Conservation (phyloP, 495 filamentous ascomycete species). For the Clavariopsis aquatica region DNA sequence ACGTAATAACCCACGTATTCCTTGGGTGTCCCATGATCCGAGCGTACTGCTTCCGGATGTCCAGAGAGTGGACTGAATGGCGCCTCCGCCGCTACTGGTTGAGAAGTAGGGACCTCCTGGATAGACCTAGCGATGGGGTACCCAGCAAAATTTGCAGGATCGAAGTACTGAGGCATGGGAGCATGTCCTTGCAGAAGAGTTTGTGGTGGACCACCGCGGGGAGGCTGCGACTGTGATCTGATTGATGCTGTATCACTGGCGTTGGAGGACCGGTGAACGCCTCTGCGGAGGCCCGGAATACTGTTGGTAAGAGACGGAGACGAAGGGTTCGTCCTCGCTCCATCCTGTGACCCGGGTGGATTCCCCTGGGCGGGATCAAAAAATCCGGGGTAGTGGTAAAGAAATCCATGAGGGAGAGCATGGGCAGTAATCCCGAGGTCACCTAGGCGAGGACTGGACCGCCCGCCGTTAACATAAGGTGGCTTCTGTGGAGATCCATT, state of each 20-base stretch:
- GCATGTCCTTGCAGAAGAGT: slow-evolving; percentile 45
- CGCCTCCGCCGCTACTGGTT: slow-evolving; percentile 5
- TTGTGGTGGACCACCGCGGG: slow-evolving; percentile 55
- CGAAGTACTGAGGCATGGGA: slow-evolving; percentile 44
- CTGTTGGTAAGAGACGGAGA: slow-evolving; percentile 59
- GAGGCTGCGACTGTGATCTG: slow-evolving; percentile 68
- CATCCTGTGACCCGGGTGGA: slow-evolving; percentile 41
- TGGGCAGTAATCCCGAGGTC: slow-evolving; percentile 51
- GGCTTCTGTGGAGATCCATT: slow-evolving; percentile 43
- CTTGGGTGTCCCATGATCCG: slow-evolving; percentile 47
- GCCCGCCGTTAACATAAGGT: slow-evolving; percentile 41
- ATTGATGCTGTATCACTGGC: slow-evolving; percentile 56
- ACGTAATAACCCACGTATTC: slow-evolving; percentile 68
- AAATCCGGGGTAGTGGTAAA: slow-evolving; percentile 55
- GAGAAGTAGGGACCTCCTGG: slow-evolving; percentile 11
- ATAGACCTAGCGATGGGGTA: slow-evolving; percentile 37
- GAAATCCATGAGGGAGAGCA: slow-evolving; percentile 49
- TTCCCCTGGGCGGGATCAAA: slow-evolving; percentile 49
- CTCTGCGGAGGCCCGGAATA: slow-evolving; percentile 59
- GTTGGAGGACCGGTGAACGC: slow-evolving; percentile 58
- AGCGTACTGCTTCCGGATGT: slow-evolving; percentile 48
- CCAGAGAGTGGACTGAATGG: slow-evolving; percentile 37
- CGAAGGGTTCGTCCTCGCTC: slow-evolving; percentile 58
- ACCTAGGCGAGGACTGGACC: slow-evolving; percentile 47
- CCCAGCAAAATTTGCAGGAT: slow-evolving; percentile 41